Evolutionary conservation across 257 asterid genomes (phyloP).

Genomic region (Anisodus acutangulus): DNA sequence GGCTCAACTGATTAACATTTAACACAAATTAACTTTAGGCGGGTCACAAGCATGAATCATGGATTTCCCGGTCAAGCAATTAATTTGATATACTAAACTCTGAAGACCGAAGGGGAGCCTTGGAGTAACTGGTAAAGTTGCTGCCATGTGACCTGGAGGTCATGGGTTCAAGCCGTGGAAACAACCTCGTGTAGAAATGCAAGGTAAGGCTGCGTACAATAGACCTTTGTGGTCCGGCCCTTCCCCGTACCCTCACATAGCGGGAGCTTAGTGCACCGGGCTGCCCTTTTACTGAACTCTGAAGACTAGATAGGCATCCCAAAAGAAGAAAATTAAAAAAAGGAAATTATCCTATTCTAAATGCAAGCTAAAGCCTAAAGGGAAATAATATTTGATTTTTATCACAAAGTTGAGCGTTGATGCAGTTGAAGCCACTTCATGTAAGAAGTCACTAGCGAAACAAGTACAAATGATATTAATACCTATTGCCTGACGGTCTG

Average conservation of each 20-base stretch:
- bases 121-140: too few relatives aligned
- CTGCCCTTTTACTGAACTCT: not conserved
- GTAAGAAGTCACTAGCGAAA: not conserved
- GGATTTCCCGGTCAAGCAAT: not conserved
- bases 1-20: not conserved
- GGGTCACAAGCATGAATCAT: not conserved
- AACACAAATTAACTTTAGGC: not conserved
- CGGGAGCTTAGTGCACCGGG: not conserved
- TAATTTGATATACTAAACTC: not conserved
- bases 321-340: too few relatives aligned
- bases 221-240: too few relatives aligned
- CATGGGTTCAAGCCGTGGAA: too few relatives aligned
- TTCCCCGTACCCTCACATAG: too few relatives aligned
- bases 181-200: too few relatives aligned
- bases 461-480: constrained; percentile 22
- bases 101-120: too few relatives aligned
- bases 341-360: too few relatives aligned
- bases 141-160: too few relatives aligned
- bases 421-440: not conserved
- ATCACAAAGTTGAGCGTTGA: not conserved
- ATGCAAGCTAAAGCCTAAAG: too few relatives aligned
- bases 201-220: too few relatives aligned
- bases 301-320: not conserved
- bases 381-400: not conserved
- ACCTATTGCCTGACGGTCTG: constrained; percentile 68